A percentile compares a stretch with the other conserved stretches of the same genome.
Evolutionary conservation across 2,329 filamentous ascomycete species (phyloP).

Genomic region (Capronia coronata): DNA sequence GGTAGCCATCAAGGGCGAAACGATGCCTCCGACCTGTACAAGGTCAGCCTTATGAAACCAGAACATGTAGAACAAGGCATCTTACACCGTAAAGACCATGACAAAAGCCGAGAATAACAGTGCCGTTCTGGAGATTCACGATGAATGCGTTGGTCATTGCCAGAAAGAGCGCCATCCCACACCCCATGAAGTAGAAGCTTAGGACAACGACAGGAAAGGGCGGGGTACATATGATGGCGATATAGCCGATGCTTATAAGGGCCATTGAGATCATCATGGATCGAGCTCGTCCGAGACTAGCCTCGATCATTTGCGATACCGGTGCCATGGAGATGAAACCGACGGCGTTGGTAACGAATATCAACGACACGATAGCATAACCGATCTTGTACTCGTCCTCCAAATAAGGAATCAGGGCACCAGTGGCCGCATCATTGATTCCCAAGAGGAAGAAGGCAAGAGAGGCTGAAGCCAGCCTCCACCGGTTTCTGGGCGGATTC

Average conservation of each 20-base stretch:
- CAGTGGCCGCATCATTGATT: constrained; percentile 67
- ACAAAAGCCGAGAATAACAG: constrained; percentile 41
- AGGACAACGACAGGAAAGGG: constrained; percentile 63
- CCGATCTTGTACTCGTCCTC: constrained; percentile 68
- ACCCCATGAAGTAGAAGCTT: constrained; percentile 62
- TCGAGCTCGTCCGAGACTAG: constrained; percentile 58
- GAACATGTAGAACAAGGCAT: background rate
- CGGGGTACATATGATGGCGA: constrained; percentile 59
- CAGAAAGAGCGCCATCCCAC: constrained; percentile 47
- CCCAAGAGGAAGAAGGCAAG: constrained; percentile 63
- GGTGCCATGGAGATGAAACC: constrained; percentile 71
- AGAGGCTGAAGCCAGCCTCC: constrained; percentile 58
- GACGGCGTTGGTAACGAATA: constrained; percentile 70
- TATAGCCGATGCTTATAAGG: constrained; percentile 55
- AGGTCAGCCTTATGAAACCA: constrained; percentile 5
- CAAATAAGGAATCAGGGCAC: constrained; percentile 75
- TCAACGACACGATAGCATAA: constrained; percentile 71
- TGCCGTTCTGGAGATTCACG: constrained; percentile 48
- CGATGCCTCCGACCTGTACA: constrained; percentile 50
- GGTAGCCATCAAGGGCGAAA: constrained; percentile 68
- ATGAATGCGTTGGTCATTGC: constrained; percentile 54
- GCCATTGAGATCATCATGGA: constrained; percentile 55
- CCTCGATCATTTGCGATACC: constrained; percentile 58
- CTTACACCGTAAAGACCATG: constrained; percentile 42
- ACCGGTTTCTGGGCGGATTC: constrained; percentile 57